Percentiles rank a stretch among this genome's conserved stretches.
Evolutionary conservation across 2,329 filamentous ascomycete genomes (phyloP).

Genomic region (Hirsutella rhossiliensis): DNA sequence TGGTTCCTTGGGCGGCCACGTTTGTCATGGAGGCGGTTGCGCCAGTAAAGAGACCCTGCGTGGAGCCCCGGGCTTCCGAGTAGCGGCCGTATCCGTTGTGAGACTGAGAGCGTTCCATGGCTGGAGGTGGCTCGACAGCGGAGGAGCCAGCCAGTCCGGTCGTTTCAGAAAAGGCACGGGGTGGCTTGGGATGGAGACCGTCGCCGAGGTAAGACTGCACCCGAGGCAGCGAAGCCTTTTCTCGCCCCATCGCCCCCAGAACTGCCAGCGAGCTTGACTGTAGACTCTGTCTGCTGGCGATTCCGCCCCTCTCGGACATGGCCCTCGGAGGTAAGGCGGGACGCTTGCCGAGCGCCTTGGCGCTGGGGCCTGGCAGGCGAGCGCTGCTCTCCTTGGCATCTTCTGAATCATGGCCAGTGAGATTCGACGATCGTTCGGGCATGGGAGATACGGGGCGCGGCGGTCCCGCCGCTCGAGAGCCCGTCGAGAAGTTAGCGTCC

Average conservation of each 20-base stretch:
- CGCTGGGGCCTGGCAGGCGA: constrained; percentile 15
- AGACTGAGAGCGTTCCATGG: constrained; percentile 20
- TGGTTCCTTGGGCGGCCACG: constrained; percentile 29
- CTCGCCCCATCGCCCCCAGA: neutral
- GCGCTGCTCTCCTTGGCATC: constrained; percentile 1
- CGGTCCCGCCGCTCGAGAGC: constrained; percentile 11
- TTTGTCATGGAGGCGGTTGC: constrained; percentile 27
- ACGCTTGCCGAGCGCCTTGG: constrained; percentile 37
- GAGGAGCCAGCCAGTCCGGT: neutral
- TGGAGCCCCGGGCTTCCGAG: constrained; percentile 5
- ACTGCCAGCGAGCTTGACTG: constrained; percentile 5
- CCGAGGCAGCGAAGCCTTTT: neutral
- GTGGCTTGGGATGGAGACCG: neutral
- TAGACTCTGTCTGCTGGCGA: constrained; percentile 1
- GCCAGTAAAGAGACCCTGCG: constrained; percentile 19
- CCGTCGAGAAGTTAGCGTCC: constrained; percentile 14
- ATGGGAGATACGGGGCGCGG: constrained; percentile 15
- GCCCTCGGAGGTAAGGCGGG: constrained; percentile 16
- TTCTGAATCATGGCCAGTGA: neutral
- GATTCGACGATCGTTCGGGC: constrained; percentile 11
- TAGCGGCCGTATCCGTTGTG: constrained; percentile 15
- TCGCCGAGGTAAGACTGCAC: neutral
- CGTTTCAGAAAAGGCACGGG: neutral
- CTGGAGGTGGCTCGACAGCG: constrained; percentile 5
- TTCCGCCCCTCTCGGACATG: constrained; percentile 7